Evolutionary conservation across 2,329 filamentous ascomycete genomes (phyloP), one percentile per base, ranked within the genome.

Genomic region (Aspergillus oerlinghausenensis): DNA sequence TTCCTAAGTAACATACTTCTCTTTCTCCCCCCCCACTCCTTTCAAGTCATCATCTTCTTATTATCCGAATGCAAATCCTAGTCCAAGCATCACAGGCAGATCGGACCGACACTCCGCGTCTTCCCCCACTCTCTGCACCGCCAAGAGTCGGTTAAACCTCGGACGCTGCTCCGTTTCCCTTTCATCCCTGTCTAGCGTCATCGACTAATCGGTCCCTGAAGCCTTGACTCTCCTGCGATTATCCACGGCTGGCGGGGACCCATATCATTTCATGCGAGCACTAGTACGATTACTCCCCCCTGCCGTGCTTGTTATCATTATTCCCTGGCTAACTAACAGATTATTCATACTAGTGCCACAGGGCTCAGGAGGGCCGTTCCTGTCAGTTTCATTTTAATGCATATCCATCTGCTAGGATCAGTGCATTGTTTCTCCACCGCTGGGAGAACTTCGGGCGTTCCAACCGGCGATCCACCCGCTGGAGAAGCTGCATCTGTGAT

Each of bases 121-220:
- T 26, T 42, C 53, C 54, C 56, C 57, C 35, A 19, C 55, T 38
- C 23, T 32, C 38, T 9, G 25, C 17, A 25, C 50, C 35, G 29
- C 48, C 60, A 54, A 57, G 38, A 49, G n/a, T 17, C 66, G 67
- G 66, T 49, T 68, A 67, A 69, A 65, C 67, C 54, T 70, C 68
- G 68, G 68, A 10, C 11, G 32, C 29, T 35, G 50, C 61, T 63
- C 61, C 64, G 65, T 68, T 55, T 49, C 64, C 55, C 35, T 62
- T 68, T 63, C 56, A 63, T 60, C 52, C 38, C 45, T 57, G 47
- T 51, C 40, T 32, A 32, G 29, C 29, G 11, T 32, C 29, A 32
- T 32, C 29, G 29, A 29, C 10, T 4, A 3, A 29, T 29, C 28
- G 28, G 29, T 32, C 29, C 29, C 32, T 38, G 32, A 35, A 35